These are phyloP conservation scores for Kazachstania martiniae DNA, from an alignment of 805 yeast species.

Conservation along the genomic window DNA sequence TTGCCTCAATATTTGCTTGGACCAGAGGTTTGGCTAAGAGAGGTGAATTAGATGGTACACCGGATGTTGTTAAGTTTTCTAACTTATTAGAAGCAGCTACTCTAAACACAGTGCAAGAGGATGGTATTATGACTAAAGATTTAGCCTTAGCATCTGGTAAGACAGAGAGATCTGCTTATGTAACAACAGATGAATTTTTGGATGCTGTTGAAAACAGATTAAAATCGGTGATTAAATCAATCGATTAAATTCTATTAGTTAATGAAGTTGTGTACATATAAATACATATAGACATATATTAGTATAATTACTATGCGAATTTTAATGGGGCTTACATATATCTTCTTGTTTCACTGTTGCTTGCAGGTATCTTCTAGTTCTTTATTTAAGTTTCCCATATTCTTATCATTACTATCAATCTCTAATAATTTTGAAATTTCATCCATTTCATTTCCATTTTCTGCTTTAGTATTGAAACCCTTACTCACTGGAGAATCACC, in stretches of 20 bases:
- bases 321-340: neutral
- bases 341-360: constrained; percentile 16
- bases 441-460: constrained; percentile 6
- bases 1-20: constrained; percentile 83
- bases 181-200: constrained; percentile 65
- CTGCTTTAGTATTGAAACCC: constrained; percentile 9
- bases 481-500: constrained; percentile 26
- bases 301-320: neutral
- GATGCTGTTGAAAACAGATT: constrained; percentile 63
- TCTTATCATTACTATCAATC: constrained; percentile 12
- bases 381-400: constrained; percentile 17
- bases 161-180: constrained; percentile 50
- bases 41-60: constrained; percentile 65
- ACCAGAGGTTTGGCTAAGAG: constrained; percentile 75
- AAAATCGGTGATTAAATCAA: constrained; percentile 23
- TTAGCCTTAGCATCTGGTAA: constrained; percentile 63
- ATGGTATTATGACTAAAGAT: constrained; percentile 75
- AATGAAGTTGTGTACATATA: neutral
- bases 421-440: constrained; percentile 18
- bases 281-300: neutral
- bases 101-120: constrained; percentile 60
- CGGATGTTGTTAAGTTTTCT: constrained; percentile 60
- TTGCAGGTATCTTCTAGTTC: constrained; percentile 23
- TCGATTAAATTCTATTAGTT: constrained; percentile 10
- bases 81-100: constrained; percentile 55